These are phyloP conservation scores for Epichloe festucae DNA, from an alignment of 2,329 filamentous ascomycete genomes.

Conservation along the genomic window DNA sequence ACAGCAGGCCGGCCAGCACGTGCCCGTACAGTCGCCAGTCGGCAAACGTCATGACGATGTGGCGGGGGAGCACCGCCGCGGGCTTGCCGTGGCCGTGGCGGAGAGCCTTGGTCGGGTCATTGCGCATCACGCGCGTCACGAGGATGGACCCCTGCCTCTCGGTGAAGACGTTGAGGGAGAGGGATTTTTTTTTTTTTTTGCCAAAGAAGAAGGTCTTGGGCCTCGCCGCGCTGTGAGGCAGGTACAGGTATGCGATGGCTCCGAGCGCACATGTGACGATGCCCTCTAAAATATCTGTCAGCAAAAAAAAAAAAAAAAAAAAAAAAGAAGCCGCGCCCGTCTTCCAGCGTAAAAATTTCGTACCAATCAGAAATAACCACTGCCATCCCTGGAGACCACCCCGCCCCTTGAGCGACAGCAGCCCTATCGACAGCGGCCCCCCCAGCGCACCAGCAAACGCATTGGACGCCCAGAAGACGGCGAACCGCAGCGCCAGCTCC, in stretches of 20 bases:
- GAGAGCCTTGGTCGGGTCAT: conserved; percentile 17
- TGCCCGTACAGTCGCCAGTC: conserved; percentile 19
- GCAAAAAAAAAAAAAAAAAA: too few species aligned
- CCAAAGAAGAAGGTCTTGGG: conserved; percentile 15
- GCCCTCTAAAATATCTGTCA: conserved; percentile 10
- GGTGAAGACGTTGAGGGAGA: conserved; percentile 11
- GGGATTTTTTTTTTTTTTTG: not conserved
- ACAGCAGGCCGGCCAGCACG: conserved; percentile 13
- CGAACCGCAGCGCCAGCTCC: conserved; percentile 16
- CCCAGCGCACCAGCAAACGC: conserved; percentile 15
- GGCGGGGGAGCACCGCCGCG: conserved; percentile 13
- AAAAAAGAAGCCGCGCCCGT: too few species aligned
- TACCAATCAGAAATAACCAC: conserved; percentile 19
- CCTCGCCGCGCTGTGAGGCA: conserved; percentile 14
- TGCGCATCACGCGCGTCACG: conserved; percentile 16
- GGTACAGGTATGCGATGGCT: conserved; percentile 14
- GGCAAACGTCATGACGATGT: conserved; percentile 14
- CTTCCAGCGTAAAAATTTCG: too few species aligned
- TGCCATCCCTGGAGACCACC: conserved; percentile 16
- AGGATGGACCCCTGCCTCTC: conserved; percentile 14
- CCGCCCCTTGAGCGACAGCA: conserved; percentile 14
- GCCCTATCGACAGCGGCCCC: conserved; percentile 15
- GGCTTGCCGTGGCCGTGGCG: conserved; percentile 10
- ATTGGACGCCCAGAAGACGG: conserved; percentile 19
- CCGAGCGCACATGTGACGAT: conserved; percentile 13